A percentile compares a stretch with the other conserved stretches of the same genome.
Conservation (phyloP, 345 rosid genomes). For the Boechera divaricarpa region DNA sequence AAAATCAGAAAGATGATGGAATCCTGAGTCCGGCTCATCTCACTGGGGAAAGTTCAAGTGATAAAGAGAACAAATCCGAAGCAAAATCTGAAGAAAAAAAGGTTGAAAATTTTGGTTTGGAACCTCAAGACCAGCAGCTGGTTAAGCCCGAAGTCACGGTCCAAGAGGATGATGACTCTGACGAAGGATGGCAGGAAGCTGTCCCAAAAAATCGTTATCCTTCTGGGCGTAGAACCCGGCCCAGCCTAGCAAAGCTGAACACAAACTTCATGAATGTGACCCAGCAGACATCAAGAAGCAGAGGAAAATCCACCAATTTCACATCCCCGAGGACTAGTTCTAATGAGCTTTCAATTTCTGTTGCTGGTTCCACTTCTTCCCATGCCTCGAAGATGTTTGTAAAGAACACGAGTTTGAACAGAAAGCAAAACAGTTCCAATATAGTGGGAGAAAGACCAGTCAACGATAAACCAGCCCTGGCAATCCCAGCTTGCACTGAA, state of each 20-base stretch:
- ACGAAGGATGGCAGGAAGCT: slow-evolving; percentile 99
- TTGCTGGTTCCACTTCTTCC: slow-evolving; percentile 51
- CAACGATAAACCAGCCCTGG: slow-evolving; percentile 59
- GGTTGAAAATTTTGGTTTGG: slow-evolving; percentile 57
- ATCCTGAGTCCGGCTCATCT: slow-evolving; percentile 52
- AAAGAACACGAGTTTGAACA: slow-evolving; percentile 69
- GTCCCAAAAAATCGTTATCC: slow-evolving; percentile 85
- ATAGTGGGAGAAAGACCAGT: slow-evolving; percentile 54
- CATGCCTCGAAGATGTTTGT: slow-evolving; percentile 59
- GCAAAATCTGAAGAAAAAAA: slow-evolving; percentile 55
- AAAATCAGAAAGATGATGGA: slow-evolving; percentile 72
- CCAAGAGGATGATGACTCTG: slow-evolving; percentile 67
- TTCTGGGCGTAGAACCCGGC: slow-evolving; percentile 73
- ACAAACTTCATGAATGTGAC: slow-evolving; percentile 79
- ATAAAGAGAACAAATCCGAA: slow-evolving; percentile 80
- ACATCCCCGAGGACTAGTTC: slow-evolving; percentile 63
- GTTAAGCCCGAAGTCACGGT: slow-evolving; percentile 45
- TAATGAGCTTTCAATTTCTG: slow-evolving; percentile 54
- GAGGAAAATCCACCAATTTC: slow-evolving; percentile 65
- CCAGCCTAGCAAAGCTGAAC: slow-evolving; percentile 83
- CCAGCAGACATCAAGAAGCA: slow-evolving; percentile 70
- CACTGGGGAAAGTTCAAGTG: slow-evolving; percentile 64
- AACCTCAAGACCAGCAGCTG: slow-evolving; percentile 50
- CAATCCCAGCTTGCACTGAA: slow-evolving; percentile 57
- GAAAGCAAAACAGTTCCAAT: slow-evolving; percentile 54